Conservation (phyloP, 495 filamentous ascomycete genomes). For the Neurospora africana region DNA sequence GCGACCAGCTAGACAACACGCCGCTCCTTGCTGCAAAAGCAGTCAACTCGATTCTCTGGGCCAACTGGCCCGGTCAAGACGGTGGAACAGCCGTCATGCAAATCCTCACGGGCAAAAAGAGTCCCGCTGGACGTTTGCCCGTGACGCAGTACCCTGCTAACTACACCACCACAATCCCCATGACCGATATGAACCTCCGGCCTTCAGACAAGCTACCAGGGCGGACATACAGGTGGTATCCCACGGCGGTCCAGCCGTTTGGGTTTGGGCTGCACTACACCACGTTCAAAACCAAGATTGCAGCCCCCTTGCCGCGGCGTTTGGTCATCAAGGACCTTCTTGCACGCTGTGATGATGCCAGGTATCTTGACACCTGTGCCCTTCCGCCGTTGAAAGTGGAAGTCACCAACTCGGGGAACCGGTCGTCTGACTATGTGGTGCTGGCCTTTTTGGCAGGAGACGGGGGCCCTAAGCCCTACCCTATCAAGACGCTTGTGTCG, state of each 20-base stretch:
- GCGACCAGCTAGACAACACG: constrained; percentile 46
- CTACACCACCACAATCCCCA: constrained; percentile 27
- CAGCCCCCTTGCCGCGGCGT: constrained; percentile 27
- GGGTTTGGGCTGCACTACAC: constrained; percentile 42
- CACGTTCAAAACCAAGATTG: constrained; percentile 38
- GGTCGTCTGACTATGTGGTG: constrained; percentile 48
- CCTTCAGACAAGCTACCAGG: constrained; percentile 15
- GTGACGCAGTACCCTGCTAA: constrained; percentile 43
- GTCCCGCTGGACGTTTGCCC: constrained; percentile 50
- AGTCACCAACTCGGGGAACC: constrained; percentile 43
- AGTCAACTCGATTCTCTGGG: constrained; percentile 43
- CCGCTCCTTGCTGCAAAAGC: constrained; percentile 36
- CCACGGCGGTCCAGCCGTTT: constrained; percentile 32
- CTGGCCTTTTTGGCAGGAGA: constrained; percentile 46
- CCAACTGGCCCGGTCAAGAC: constrained; percentile 47
- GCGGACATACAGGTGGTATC: constrained; percentile 38
- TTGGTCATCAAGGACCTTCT: constrained; percentile 20
- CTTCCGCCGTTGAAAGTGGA: constrained; percentile 28
- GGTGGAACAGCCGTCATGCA: constrained; percentile 42
- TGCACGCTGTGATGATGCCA: constrained; percentile 15
- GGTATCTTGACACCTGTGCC: constrained; percentile 35
- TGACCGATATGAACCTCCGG: constrained; percentile 35
- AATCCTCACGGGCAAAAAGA: constrained; percentile 39
- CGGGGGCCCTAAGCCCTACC: constrained; percentile 48
- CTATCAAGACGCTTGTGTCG: constrained; percentile 52